phyloP scores from a whole-genome alignment of 495 filamentous ascomycete genomes.

The Pyronema domesticum region DNA sequence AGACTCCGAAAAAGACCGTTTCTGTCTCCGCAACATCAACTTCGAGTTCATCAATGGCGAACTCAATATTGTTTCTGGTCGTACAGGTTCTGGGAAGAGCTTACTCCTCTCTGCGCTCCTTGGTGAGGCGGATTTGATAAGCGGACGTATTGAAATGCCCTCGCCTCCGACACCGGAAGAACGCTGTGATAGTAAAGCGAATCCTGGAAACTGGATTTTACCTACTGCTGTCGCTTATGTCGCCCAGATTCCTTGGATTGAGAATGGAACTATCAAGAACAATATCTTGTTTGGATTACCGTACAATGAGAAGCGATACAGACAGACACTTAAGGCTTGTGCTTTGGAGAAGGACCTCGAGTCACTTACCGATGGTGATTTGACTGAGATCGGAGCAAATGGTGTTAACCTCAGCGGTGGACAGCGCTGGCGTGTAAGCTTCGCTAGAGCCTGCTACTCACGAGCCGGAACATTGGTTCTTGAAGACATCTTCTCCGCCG shows the following conservation, averaged over 20 bases:
- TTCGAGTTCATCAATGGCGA: slow-evolving; percentile 47
- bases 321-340: slow-evolving; percentile 47
- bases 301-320: slow-evolving; percentile 44
- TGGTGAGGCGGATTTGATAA: slow-evolving; percentile 43
- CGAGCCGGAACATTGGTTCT: slow-evolving; percentile 60
- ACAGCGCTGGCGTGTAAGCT: slow-evolving; percentile 64
- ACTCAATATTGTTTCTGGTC: slow-evolving; percentile 53
- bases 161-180: slow-evolving; percentile 29
- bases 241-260: slow-evolving; percentile 72
- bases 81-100: slow-evolving; percentile 52
- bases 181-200: slow-evolving; percentile 39
- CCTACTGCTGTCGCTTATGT: slow-evolving; percentile 55
- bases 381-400: slow-evolving; percentile 62
- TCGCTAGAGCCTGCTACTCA: slow-evolving; percentile 65
- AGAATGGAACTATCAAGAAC: slow-evolving; percentile 56
- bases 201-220: slow-evolving; percentile 50
- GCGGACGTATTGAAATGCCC: slow-evolving; percentile 36
- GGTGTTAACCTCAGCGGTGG: slow-evolving; percentile 74
- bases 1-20: slow-evolving; percentile 37
- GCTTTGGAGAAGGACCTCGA: slow-evolving; percentile 57
- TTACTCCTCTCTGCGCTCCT: slow-evolving; percentile 46
- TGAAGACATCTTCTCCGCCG: slow-evolving; percentile 71
- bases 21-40: slow-evolving; percentile 44
- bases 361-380: slow-evolving; percentile 53
- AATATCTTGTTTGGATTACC: slow-evolving; percentile 64